Evolutionary conservation across 2,329 filamentous ascomycete genomes (phyloP), one percentile per base, ranked within the genome.

Genomic region (Diaporthe vexans): DNA sequence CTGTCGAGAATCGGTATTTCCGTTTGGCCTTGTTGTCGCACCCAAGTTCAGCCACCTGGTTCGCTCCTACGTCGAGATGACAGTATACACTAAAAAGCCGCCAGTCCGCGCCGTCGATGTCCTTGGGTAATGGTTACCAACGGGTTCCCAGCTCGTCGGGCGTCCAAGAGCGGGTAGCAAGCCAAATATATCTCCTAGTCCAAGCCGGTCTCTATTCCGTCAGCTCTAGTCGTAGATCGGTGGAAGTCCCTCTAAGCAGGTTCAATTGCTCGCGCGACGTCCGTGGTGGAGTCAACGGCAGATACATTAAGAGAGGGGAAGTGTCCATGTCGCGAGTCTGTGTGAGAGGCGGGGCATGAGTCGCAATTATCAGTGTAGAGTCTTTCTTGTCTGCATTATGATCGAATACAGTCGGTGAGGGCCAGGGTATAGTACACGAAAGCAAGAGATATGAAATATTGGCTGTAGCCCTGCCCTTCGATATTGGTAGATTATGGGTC

Each of bases 401-500:
- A 72, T 63, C 48, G 46, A 72, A 61, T 59, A 72, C 57, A 54
- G 43, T 71, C 54, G 68, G 68, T 29, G 57, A 72, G 48, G 69
- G 61, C 43, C 56, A 63, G 56, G 69, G 69, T 59, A 63, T 37
- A 68, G 48, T 37, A 68, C 63, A 56, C 35, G 33, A 63, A 71
- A 72, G 43, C 70, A 63, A 63, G 57, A 54, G 46, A 72, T 48
- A 72, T 72, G 70, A 72, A 72, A 72, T 72, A 72, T 72, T 63
- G 70, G 70, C 70, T 40, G 29, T 43, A 61, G 46, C 26, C 70
- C 59, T 61, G 57, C 46, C 29, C 48, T 19, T 63, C 43, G 57
- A 61, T 54, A 68, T 68, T 68, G 63, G 63, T 48, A 68, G 46
- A 68, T 68, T 68, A 54, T 40, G 48, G 35, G 48, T 58, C 57